Evolutionary conservation across 2,329 filamentous ascomycete species (phyloP).

Genomic region (Macroventuria anomochaeta): DNA sequence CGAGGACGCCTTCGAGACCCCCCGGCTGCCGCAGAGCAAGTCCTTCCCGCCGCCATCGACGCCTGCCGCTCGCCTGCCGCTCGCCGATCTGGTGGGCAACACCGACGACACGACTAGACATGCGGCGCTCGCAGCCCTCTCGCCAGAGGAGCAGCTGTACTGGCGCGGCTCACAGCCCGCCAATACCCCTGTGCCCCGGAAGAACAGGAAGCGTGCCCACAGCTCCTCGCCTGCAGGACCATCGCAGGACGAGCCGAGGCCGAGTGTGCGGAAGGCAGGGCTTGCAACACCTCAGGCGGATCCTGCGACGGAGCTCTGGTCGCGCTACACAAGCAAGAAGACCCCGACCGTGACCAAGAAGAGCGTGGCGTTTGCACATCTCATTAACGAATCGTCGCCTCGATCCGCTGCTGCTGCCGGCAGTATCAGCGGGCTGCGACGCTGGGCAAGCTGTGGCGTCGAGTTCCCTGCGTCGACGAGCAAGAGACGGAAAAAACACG

Average conservation of each 20-base stretch:
- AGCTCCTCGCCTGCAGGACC: constrained; percentile 55
- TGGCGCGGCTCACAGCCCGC: constrained; percentile 61
- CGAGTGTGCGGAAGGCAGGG: constrained; percentile 30
- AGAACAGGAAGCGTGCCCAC: constrained; percentile 54
- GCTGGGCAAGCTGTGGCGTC: constrained; percentile 59
- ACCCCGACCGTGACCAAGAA: constrained; percentile 43
- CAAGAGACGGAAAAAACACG: constrained; percentile 51
- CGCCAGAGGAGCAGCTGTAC: constrained; percentile 66
- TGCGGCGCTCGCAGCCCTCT: constrained; percentile 56
- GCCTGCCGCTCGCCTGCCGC: constrained; percentile 63
- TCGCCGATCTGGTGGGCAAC: constrained; percentile 67
- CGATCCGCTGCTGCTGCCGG: constrained; percentile 53
- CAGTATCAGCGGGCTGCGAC: constrained; percentile 54
- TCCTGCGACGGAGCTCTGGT: constrained; percentile 57
- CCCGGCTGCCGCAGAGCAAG: constrained; percentile 34
- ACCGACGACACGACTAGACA: constrained; percentile 62
- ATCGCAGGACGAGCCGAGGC: constrained; percentile 48
- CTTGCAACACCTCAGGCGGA: constrained; percentile 55
- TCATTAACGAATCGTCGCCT: constrained; percentile 56
- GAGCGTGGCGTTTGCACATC: constrained; percentile 51
- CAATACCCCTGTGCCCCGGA: constrained; percentile 50
- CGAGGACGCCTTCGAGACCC: constrained; percentile 32
- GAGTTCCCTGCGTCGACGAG: constrained; percentile 54
- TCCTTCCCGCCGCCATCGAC: constrained; percentile 60
- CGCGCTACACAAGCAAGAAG: constrained; percentile 51